Conservation (phyloP, 2,329 filamentous ascomycete species). For the Aspergillus sp. region DNA sequence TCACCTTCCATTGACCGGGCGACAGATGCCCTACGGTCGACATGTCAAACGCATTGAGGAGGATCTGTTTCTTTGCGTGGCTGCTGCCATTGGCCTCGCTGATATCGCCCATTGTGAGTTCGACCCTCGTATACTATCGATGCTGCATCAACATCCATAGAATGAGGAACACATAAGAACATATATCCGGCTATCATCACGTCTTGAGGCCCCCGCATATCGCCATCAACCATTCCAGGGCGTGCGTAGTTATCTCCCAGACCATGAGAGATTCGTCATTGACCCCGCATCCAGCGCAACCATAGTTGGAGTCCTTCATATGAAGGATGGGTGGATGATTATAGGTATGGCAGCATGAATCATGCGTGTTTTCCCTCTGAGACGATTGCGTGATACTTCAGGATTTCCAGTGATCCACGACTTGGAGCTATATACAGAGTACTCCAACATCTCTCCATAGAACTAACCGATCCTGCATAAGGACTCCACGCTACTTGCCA, state of each 20-base stretch:
- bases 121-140: neutral
- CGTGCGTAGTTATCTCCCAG: slow-evolving; percentile 2
- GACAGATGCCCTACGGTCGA: slow-evolving; percentile 63
- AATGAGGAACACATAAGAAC: no score
- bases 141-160: no score
- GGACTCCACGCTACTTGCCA: neutral
- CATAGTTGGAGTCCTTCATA: slow-evolving; percentile 5
- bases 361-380: slow-evolving; percentile 7
- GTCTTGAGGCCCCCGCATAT: slow-evolving; percentile 12
- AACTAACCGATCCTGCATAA: no score
- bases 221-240: slow-evolving; percentile 15
- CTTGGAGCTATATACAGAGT: no score
- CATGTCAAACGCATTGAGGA: slow-evolving; percentile 67
- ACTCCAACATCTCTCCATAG: no score
- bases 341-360: no score
- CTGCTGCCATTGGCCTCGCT: slow-evolving; percentile 1
- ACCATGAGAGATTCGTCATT: slow-evolving; percentile 22
- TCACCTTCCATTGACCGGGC: slow-evolving; percentile 66
- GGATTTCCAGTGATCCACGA: neutral
- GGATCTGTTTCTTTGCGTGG: slow-evolving; percentile 46
- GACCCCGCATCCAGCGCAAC: slow-evolving; percentile 17
- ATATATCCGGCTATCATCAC: neutral
- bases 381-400: slow-evolving; percentile 11
- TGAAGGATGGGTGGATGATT: no score
- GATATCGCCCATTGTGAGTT: slow-evolving; percentile 20